Evolutionary conservation across 2,329 filamentous ascomycete genomes (phyloP).

Genomic region (Dichotomopilus funicola): DNA sequence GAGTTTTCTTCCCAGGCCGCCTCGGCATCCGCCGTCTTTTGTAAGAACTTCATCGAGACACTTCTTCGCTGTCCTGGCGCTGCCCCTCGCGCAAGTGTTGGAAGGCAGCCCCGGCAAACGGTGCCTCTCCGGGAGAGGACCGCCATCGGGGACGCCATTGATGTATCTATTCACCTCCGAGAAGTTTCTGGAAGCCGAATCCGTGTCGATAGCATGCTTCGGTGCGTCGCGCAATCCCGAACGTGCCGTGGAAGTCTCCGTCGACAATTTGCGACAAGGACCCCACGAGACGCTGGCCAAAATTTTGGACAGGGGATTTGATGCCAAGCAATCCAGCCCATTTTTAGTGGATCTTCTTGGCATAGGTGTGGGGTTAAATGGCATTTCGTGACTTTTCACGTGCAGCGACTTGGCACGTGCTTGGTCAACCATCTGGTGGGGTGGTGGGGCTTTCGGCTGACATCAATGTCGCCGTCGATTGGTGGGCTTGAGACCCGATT

Average conservation of each 20-base stretch:
- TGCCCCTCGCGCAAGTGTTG: background rate
- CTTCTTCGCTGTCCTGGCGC: conserved; percentile 8
- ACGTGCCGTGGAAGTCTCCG: background rate
- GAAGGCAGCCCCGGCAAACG: conserved; percentile 16
- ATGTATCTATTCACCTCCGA: background rate
- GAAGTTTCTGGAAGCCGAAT: background rate
- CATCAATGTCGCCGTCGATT: conserved; percentile 21
- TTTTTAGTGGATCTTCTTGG: background rate
- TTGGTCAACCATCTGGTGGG: too few relatives aligned
- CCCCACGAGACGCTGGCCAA: background rate
- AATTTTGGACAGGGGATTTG: background rate
- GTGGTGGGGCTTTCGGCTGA: conserved; percentile 18
- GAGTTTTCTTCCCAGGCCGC: conserved; percentile 44
- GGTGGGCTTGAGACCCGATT: conserved; percentile 21
- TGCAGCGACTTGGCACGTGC: background rate
- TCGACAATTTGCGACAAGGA: background rate
- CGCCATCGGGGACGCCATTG: conserved; percentile 17
- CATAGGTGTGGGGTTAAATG: too few relatives aligned
- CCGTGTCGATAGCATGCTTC: background rate
- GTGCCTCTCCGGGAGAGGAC: conserved; percentile 13
- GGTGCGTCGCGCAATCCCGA: background rate
- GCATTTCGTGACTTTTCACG: background rate
- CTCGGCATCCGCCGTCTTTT: conserved; percentile 38
- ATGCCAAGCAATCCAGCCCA: background rate
- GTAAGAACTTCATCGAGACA: conserved; percentile 31